These are phyloP conservation scores for Iris macrosiphon DNA, from an alignment of 106 monocot genomes.

Conservation along the genomic window DNA sequence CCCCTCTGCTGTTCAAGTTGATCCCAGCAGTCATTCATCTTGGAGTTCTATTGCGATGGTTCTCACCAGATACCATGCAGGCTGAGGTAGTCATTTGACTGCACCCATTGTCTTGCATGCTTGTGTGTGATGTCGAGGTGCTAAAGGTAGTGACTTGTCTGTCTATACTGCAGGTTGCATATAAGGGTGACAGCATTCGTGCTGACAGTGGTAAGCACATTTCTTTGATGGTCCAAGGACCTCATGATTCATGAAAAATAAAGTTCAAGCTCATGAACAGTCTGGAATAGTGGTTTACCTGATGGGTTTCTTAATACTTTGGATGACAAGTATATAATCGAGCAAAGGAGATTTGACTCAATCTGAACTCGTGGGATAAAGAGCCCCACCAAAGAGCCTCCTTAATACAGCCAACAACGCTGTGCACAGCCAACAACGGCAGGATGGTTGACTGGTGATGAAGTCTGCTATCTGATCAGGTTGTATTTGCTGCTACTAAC, in stretches of 20 bases:
- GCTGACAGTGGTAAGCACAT: conserved; percentile 44
- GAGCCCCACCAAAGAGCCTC: too few species aligned
- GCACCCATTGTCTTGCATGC: too few species aligned
- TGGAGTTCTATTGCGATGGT: conserved; percentile 32
- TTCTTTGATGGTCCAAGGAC: conserved; percentile 46
- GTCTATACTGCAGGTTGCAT: conserved; percentile 5
- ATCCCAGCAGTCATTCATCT: conserved; percentile 47
- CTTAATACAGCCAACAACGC: too few species aligned
- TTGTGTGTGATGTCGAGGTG: too few species aligned
- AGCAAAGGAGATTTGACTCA: conserved; percentile 17
- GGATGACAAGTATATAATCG: conserved; percentile 15
- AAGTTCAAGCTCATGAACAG: conserved; percentile 6
- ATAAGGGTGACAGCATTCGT: conserved; percentile 38
- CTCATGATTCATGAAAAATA: conserved; percentile 51
- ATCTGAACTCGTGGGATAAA: neutral
- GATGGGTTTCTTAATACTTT: conserved; percentile 14
- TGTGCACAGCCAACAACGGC: too few species aligned
- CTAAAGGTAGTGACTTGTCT: too few species aligned
- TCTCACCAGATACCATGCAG: conserved; percentile 23
- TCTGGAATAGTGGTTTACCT: conserved; percentile 7
- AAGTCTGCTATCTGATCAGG: neutral
- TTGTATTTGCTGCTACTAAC: neutral
- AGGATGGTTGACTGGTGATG: neutral
- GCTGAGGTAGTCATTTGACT: conserved; percentile 12
- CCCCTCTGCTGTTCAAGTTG: conserved; percentile 38